Conservation (phyloP, 2,329 filamentous ascomycete genomes). For the Exophiala viscosa region DNA sequence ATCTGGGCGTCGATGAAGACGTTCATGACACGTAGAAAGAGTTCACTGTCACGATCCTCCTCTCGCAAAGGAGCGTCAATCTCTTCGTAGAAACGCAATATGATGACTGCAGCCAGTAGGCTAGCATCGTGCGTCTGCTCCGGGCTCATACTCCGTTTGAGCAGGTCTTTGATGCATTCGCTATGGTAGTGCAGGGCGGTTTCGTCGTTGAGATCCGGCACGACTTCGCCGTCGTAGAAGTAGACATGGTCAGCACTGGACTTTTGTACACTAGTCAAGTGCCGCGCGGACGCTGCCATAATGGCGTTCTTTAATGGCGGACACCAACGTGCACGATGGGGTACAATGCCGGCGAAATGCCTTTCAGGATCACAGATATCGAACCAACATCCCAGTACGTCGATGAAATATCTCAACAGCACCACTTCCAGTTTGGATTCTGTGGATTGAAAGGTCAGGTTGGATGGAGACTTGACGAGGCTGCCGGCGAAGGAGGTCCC, state of each 20-base stretch:
- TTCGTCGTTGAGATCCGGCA: slow-evolving; percentile 34
- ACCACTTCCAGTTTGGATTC: slow-evolving; percentile 9
- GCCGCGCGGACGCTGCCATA: slow-evolving; percentile 39
- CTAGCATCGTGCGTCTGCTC: slow-evolving; percentile 38
- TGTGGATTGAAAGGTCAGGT: not conserved
- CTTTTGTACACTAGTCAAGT: slow-evolving; percentile 34
- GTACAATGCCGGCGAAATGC: slow-evolving; percentile 42
- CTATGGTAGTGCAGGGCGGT: slow-evolving; percentile 42
- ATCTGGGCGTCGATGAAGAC: slow-evolving; percentile 29
- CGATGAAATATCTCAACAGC: slow-evolving; percentile 27
- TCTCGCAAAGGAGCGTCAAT: slow-evolving; percentile 33
- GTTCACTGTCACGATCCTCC: slow-evolving; percentile 22
- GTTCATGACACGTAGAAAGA: slow-evolving; percentile 29
- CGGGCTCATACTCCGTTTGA: slow-evolving; percentile 37
- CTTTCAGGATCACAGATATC: slow-evolving; percentile 42
- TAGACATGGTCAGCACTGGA: slow-evolving; percentile 7
- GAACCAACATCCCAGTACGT: slow-evolving; percentile 33
- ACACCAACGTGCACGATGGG: slow-evolving; percentile 39
- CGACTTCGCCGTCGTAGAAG: slow-evolving; percentile 24
- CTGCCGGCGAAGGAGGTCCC: not conserved
- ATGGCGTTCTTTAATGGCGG: slow-evolving; percentile 40
- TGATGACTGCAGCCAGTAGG: slow-evolving; percentile 39
- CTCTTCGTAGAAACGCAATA: slow-evolving; percentile 41
- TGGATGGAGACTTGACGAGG: slow-evolving; percentile 9
- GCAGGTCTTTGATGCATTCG: slow-evolving; percentile 40